Evolutionary conservation across 2,329 filamentous ascomycete genomes (phyloP).

Genomic region (Botrytis squamosa): DNA sequence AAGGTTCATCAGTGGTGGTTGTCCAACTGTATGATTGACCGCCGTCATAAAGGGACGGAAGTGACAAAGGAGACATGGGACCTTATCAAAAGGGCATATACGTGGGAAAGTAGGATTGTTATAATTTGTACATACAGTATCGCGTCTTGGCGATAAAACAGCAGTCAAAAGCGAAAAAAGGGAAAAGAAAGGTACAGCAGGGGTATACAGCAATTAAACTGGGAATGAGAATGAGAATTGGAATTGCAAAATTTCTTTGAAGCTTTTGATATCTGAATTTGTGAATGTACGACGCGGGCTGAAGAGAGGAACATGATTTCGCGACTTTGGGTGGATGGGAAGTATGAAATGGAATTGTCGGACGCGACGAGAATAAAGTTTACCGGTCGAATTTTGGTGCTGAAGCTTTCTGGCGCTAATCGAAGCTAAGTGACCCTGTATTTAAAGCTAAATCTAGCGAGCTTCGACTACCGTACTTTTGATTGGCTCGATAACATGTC

Average conservation of each 20-base stretch:
- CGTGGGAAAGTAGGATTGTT: slow-evolving; percentile 19
- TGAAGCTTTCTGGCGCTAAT: background rate
- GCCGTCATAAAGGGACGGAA: slow-evolving; percentile 25
- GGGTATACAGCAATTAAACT: slow-evolving; percentile 7
- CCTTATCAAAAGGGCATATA: slow-evolving; percentile 24
- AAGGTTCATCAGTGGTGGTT: slow-evolving; percentile 40
- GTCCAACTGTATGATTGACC: slow-evolving; percentile 19
- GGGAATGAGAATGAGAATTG: background rate
- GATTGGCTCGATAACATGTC: background rate
- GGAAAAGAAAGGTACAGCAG: slow-evolving; percentile 19
- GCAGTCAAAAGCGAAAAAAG: slow-evolving; percentile 14
- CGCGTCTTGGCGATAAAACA: slow-evolving; percentile 32
- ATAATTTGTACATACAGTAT: slow-evolving; percentile 36
- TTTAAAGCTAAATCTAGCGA: background rate
- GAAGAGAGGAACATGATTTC: slow-evolving; percentile 13
- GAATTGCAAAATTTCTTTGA: slow-evolving; percentile 9
- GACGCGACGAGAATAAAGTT: slow-evolving; percentile 11
- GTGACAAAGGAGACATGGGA: slow-evolving; percentile 47
- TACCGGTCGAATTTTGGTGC: background rate
- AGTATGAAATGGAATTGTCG: background rate
- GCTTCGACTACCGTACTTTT: too few species aligned
- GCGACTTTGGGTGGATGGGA: slow-evolving; percentile 1
- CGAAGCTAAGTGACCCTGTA: background rate
- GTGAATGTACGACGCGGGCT: slow-evolving; percentile 11
- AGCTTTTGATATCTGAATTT: background rate